These are phyloP conservation scores for Sporothrix pseudoabietina DNA, from an alignment of 2,329 filamentous ascomycete species.

Conservation along the genomic window DNA sequence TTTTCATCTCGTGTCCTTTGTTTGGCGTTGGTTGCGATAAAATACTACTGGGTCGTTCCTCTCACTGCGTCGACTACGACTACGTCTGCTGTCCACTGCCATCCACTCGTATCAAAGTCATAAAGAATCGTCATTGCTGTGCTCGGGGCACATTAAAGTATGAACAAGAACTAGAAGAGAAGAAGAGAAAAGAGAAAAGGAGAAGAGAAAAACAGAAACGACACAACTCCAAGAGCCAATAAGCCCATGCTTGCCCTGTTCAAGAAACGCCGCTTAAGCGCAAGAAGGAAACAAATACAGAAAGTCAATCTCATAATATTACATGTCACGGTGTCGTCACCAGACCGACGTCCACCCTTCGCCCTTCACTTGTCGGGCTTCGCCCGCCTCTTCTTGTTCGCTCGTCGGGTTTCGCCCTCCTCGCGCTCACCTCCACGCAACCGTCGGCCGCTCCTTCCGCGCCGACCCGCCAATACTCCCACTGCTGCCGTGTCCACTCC, in stretches of 20 bases:
- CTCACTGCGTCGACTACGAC: neutral
- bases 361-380: neutral
- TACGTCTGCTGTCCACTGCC: neutral
- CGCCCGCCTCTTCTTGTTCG: constrained; percentile 41
- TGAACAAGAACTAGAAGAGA: constrained; percentile 7
- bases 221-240: constrained; percentile 8
- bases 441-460: constrained; percentile 32
- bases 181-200: neutral
- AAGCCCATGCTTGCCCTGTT: constrained; percentile 3
- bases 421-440: constrained; percentile 37
- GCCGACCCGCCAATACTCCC: constrained; percentile 5
- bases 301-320: constrained; percentile 11
- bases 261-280: neutral
- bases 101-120: neutral
- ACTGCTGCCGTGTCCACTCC: constrained; percentile 16
- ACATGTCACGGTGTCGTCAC: neutral
- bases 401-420: neutral
- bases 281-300: constrained; percentile 1
- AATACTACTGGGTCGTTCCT: neutral
- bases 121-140: neutral
- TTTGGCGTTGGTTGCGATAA: neutral
- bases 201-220: neutral
- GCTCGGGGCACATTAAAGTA: neutral
- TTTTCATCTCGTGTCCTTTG: neutral
- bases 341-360: neutral